Conservation (phyloP, 1,284 basidiomycete genomes). For the Stygiomarasmius scandens region DNA sequence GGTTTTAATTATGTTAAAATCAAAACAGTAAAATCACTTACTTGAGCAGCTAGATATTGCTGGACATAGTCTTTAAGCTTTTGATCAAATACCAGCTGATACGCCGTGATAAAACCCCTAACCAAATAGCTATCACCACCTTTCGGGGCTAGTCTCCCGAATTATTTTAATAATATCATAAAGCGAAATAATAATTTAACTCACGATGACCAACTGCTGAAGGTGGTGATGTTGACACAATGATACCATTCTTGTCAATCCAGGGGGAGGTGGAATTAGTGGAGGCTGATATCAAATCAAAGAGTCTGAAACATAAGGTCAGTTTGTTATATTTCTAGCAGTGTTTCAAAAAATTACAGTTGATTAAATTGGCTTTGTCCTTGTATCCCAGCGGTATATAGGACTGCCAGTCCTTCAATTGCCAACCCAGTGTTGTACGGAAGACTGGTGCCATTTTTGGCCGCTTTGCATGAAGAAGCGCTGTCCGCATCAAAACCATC, state of each 20-base stretch:
- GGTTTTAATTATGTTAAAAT: background rate
- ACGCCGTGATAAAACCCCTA: constrained; percentile 9
- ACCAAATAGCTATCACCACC: constrained; percentile 4
- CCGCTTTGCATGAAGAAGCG: constrained; percentile 5
- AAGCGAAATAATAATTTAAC: background rate
- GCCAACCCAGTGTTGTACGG: constrained; percentile 10
- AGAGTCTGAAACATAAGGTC: constrained; percentile 7
- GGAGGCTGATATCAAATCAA: constrained; percentile 1
- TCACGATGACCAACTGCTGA: background rate
- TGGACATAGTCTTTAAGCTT: constrained; percentile 6
- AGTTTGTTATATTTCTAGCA: too few relatives aligned
- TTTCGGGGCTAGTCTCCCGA: constrained; percentile 4
- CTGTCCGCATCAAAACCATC: constrained; percentile 7
- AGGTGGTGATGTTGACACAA: background rate
- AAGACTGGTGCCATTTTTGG: background rate
- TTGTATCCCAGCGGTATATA: background rate
- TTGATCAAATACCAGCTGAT: constrained; percentile 5
- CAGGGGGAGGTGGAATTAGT: background rate
- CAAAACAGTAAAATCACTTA: background rate
- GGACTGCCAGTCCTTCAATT: constrained; percentile 15
- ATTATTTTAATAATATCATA: background rate
- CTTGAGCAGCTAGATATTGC: constrained; percentile 14
- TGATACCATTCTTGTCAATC: constrained; percentile 7
- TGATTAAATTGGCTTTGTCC: too few relatives aligned
- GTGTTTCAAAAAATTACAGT: too few relatives aligned